Conservation (phyloP, 2,329 filamentous ascomycete species). For the Botrytis galanthina region DNA sequence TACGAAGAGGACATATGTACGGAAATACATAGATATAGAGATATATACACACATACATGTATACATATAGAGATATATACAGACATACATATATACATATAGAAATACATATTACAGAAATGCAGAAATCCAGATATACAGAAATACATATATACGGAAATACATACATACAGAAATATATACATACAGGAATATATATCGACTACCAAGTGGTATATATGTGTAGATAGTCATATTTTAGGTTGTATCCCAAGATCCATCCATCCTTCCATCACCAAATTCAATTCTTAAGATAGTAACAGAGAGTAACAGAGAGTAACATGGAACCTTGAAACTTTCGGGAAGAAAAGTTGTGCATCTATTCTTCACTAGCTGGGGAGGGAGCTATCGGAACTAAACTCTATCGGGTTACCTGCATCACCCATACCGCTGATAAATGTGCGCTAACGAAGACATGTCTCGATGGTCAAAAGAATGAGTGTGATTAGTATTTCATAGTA, state of each 20-base stretch:
- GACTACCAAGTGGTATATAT: background rate
- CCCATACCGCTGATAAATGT: background rate
- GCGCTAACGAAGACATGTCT: conserved; percentile 8
- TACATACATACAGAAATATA: too few relatives aligned
- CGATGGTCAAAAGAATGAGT: background rate
- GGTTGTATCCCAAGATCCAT: background rate
- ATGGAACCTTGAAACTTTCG: background rate
- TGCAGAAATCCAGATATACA: too few relatives aligned
- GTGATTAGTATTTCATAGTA: too few relatives aligned
- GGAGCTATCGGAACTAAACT: background rate
- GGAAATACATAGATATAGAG: too few relatives aligned
- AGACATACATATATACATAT: too few relatives aligned
- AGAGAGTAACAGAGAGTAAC: background rate
- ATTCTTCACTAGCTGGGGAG: background rate
- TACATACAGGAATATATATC: too few relatives aligned
- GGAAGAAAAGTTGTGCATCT: conserved; percentile 8
- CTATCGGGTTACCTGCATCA: background rate
- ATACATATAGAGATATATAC: too few relatives aligned
- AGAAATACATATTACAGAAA: too few relatives aligned
- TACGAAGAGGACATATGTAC: background rate
- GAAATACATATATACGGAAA: too few relatives aligned
- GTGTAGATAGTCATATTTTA: too few relatives aligned
- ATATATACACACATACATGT: too few relatives aligned
- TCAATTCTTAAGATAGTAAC: background rate
- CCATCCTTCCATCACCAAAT: background rate